Conservation (phyloP, 148 eudicot species). For the Agrostemma githago region DNA sequence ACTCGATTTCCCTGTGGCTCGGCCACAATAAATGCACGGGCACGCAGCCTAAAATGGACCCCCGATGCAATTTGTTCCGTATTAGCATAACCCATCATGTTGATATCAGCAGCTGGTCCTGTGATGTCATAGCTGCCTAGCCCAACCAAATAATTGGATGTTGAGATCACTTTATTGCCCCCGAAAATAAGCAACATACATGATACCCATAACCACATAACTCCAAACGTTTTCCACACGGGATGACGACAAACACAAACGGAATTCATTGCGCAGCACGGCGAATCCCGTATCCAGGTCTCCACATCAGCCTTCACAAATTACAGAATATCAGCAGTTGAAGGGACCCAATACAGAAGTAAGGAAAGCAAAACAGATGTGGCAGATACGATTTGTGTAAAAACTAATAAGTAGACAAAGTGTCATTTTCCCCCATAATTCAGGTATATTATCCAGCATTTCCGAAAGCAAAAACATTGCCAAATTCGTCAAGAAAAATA, state of each 20-base stretch:
- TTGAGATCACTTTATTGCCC: slow-evolving; percentile 33
- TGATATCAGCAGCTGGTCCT: slow-evolving; percentile 99
- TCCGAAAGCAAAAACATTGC: not conserved
- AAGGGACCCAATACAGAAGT: too few relatives aligned
- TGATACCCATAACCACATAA: slow-evolving; percentile 38
- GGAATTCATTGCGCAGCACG: slow-evolving; percentile 32
- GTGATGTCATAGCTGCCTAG: slow-evolving; percentile 98
- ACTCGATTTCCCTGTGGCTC: slow-evolving; percentile 73
- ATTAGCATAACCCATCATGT: slow-evolving; percentile 99
- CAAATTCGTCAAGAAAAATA: not conserved
- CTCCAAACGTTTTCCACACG: slow-evolving; percentile 24
- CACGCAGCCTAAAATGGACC: slow-evolving; percentile 81
- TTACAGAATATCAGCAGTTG: not conserved
- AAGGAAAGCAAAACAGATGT: not conserved
- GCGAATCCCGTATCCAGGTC: slow-evolving; percentile 6
- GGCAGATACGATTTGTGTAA: not conserved
- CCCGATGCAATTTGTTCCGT: slow-evolving; percentile 71
- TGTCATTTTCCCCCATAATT: not conserved
- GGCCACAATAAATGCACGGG: slow-evolving; percentile 85
- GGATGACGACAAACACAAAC: slow-evolving; percentile 12
- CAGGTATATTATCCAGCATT: not conserved
- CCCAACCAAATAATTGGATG: slow-evolving; percentile 75
- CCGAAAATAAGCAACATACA: slow-evolving; percentile 29
- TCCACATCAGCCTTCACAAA: slow-evolving; percentile 32
- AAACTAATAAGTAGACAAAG: not conserved